Percentiles rank a stretch among this genome's conserved stretches.
phyloP scores from a whole-genome alignment of 495 filamentous ascomycete genomes.

The Trypethelium eluteriae region DNA sequence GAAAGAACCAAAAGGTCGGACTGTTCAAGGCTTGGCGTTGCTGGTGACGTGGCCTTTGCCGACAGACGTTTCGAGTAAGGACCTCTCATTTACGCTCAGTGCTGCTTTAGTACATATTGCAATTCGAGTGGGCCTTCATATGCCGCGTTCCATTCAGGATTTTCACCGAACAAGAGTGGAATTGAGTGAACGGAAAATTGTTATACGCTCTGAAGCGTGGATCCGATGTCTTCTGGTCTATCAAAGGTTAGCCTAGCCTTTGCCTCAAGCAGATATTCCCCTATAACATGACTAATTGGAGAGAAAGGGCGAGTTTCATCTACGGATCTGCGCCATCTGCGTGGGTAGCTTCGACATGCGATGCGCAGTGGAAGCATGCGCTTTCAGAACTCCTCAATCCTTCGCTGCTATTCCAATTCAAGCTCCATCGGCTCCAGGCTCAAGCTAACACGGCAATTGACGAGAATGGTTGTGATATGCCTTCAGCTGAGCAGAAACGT shows the following conservation, averaged over 20 bases:
- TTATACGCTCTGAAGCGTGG: not conserved
- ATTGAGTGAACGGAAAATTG: not conserved
- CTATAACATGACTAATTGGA: not conserved
- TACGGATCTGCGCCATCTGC: conserved; percentile 2
- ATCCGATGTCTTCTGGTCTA: not conserved
- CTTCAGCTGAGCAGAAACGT: not conserved
- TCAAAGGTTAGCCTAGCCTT: not conserved
- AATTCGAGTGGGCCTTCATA: conserved; percentile 8
- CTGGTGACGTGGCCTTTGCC: conserved; percentile 2
- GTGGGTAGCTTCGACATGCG: conserved; percentile 5
- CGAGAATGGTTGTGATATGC: conserved; percentile 2
- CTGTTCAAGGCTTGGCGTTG: not conserved
- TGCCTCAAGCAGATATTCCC: not conserved
- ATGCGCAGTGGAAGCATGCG: not conserved
- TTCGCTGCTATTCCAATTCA: not conserved
- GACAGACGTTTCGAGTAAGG: not conserved
- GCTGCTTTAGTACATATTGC: not conserved
- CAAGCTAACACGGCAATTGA: not conserved
- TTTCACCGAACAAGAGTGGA: not conserved
- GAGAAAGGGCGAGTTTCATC: not conserved
- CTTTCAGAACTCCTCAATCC: conserved; percentile 2
- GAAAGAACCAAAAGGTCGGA: conserved; percentile 3
- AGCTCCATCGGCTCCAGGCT: conserved; percentile 1
- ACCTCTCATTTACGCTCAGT: not conserved
- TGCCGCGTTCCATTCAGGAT: not conserved